These are phyloP conservation scores for Combretum micranthum DNA, from an alignment of 345 rosid species.

Conservation along the genomic window DNA sequence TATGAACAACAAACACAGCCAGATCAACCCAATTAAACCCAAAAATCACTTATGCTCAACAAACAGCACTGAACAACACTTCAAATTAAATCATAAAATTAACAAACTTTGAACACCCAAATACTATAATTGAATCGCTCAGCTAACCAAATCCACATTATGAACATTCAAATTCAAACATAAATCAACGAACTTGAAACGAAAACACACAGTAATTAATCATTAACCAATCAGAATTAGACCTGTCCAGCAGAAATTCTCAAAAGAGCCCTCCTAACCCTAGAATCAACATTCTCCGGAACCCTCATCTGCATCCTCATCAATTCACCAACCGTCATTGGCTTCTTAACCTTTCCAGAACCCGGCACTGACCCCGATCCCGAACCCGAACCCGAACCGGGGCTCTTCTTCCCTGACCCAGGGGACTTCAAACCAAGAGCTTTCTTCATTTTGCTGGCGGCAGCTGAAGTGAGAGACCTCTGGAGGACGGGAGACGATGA, in stretches of 20 bases:
- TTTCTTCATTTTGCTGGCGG: constrained; percentile 94
- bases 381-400: constrained; percentile 45
- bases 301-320: constrained; percentile 91
- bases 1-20: background rate
- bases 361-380: constrained; percentile 27
- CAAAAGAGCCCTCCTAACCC: constrained; percentile 81
- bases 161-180: background rate
- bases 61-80: background rate
- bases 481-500: constrained; percentile 47
- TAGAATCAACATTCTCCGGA: constrained; percentile 67
- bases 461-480: constrained; percentile 83
- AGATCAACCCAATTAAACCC: constrained; percentile 16
- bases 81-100: background rate
- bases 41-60: background rate
- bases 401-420: constrained; percentile 50
- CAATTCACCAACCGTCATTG: constrained; percentile 81
- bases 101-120: background rate
- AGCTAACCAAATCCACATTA: background rate
- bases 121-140: background rate
- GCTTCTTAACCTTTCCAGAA: constrained; percentile 44
- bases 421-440: constrained; percentile 86
- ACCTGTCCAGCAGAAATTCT: constrained; percentile 91
- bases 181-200: background rate
- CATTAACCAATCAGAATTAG: constrained; percentile 11
- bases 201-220: background rate